Evolutionary conservation across 352 stramenopile genomes (phyloP), one percentile per base, ranked within the genome.

Genomic region (Pythium dissotocum): DNA sequence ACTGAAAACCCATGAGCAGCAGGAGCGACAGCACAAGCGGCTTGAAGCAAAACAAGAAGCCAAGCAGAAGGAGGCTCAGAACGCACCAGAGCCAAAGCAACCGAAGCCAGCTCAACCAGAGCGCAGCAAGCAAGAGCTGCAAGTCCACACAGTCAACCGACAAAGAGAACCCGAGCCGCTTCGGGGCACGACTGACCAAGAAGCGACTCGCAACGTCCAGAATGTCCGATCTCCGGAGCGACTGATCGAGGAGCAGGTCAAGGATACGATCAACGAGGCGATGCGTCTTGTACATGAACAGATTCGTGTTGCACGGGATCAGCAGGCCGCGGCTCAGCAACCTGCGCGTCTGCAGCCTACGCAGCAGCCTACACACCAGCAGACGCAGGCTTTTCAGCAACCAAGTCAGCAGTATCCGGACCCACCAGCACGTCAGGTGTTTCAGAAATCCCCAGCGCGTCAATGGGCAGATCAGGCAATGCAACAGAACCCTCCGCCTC

Each of bases 381-480:
- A 53, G 21, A 24, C 30, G 21, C 46, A 52, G n/a, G 14, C 16
- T 26, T 18, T 28, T 12, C 46, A 53, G 46, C 46, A 52, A 28
- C 44, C 16, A 52, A 16, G 9, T 12, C 44, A 52, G 44, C 44
- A 52, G 28, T 30, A 30, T 30, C 28, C 28, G 28, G 28, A 30
- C 1, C 28, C 28, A 12, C 44, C 44, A 52, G 5, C 5, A 28
- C 16, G 4, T 16, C 44, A 52, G 44, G 6, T 28, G 12, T 6
- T 24, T n/a, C 54, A 76, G 69, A 32, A 40, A 72, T 9, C 70
- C 66, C 32, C 62, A 61, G 12, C 76, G 67, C 57, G 76, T 65
- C 67, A 52, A 32, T 0, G 66, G 59, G 28, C 30, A 67, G 33
- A 78, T 71, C 54, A 63, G 63, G 16, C 49, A 58, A 46, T 61